phyloP scores from a whole-genome alignment of 441 rosid genomes.

The Brassica hybrid region DNA sequence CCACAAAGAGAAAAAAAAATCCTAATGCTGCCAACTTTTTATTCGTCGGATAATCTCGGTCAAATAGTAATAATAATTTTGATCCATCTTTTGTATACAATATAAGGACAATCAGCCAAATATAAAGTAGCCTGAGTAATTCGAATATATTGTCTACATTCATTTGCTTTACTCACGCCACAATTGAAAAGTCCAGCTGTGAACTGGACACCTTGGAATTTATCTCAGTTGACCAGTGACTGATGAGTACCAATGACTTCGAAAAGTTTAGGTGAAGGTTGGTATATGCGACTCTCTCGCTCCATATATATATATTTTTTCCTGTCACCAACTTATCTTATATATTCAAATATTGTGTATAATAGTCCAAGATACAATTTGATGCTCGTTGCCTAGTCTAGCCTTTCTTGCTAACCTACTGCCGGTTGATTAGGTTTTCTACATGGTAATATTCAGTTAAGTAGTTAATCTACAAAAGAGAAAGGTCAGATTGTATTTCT shows the following conservation, averaged over 20 bases:
- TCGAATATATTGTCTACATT: not conserved
- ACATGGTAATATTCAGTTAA: not conserved
- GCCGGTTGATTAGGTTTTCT: not conserved
- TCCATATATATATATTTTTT: not conserved
- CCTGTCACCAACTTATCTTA: not conserved
- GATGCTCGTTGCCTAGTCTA: not conserved
- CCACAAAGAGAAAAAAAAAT: too few species aligned
- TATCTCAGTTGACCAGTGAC: not conserved
- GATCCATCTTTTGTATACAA: too few species aligned
- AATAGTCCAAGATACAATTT: not conserved
- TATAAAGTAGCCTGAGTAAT: not conserved
- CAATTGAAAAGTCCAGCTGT: constrained; percentile 1
- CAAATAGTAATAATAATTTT: too few species aligned
- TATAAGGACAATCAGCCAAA: too few species aligned
- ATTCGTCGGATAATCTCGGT: too few species aligned
- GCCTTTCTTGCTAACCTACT: not conserved
- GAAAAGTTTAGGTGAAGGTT: not conserved
- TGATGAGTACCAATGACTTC: not conserved
- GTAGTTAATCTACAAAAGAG: not conserved
- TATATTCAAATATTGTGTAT: not conserved
- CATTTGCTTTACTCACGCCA: not conserved
- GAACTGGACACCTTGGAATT: not conserved
- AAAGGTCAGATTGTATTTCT: too few species aligned
- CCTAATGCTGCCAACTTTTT: too few species aligned
- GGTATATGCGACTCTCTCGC: not conserved